Evolutionary conservation across 2,329 filamentous ascomycete species (phyloP).

Genomic region (Amylocarpus encephaloides): DNA sequence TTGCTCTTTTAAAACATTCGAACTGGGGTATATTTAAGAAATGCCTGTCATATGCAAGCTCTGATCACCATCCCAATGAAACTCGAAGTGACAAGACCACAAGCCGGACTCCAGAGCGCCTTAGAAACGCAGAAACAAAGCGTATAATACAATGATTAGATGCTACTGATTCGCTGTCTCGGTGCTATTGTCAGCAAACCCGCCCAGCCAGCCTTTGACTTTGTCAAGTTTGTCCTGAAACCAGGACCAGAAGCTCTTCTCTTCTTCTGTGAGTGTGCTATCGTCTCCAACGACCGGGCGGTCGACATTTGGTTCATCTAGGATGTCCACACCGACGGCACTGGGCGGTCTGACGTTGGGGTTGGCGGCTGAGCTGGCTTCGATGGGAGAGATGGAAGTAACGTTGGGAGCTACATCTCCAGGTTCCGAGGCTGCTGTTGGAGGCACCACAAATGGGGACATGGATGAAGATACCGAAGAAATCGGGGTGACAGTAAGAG

Average conservation of each 20-base stretch:
- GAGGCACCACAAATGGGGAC: neutral
- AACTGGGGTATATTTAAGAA: neutral
- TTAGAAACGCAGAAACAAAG: neutral
- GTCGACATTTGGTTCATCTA: constrained; percentile 19
- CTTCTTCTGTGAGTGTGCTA: constrained; percentile 18
- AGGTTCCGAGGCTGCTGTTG: neutral
- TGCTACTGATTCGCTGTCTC: neutral
- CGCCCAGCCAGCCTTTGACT: constrained; percentile 29
- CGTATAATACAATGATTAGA: neutral
- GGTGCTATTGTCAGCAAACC: neutral
- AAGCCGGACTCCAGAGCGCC: neutral
- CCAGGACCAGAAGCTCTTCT: constrained; percentile 45
- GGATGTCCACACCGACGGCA: constrained; percentile 26
- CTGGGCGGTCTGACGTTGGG: constrained; percentile 21
- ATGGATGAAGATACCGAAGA: neutral
- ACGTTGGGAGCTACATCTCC: constrained; percentile 14
- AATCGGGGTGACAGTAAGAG: too few relatives aligned
- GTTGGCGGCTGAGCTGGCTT: constrained; percentile 25
- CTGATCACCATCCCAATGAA: too few relatives aligned
- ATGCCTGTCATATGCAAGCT: too few relatives aligned
- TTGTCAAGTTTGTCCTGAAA: constrained; percentile 42
- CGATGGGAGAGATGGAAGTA: constrained; percentile 27
- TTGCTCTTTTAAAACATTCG: neutral
- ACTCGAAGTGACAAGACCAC: too few relatives aligned
- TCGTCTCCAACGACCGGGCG: constrained; percentile 22